Conservation (phyloP, 495 filamentous ascomycete species). For the Physcia stellaris region DNA sequence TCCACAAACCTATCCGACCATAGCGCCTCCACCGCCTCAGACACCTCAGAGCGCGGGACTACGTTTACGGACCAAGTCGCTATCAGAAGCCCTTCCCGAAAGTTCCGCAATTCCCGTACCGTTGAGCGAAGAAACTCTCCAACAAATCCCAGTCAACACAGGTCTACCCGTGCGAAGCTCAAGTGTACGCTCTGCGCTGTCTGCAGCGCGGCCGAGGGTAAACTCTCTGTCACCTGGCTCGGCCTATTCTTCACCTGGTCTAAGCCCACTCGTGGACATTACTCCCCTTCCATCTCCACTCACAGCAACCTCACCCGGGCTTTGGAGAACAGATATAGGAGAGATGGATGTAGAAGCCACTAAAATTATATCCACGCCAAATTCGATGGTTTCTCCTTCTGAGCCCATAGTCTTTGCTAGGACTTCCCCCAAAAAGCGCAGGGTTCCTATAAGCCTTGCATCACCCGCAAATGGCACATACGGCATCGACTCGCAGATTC, state of each 20-base stretch:
- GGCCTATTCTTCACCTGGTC: slow-evolving; percentile 50
- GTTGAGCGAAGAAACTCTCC: slow-evolving; percentile 22
- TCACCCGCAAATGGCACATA: slow-evolving; percentile 13
- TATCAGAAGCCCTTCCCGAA: slow-evolving; percentile 11
- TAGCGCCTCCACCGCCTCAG: slow-evolving; percentile 6
- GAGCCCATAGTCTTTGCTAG: slow-evolving; percentile 12
- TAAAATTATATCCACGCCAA: background rate
- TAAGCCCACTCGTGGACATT: slow-evolving; percentile 75
- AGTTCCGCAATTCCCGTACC: slow-evolving; percentile 2
- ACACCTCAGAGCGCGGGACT: slow-evolving; percentile 22
- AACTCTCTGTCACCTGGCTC: slow-evolving; percentile 49
- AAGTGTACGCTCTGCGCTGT: slow-evolving; percentile 34
- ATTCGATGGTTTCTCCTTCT: background rate
- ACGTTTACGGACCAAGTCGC: slow-evolving; percentile 20
- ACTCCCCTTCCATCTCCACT: slow-evolving; percentile 89
- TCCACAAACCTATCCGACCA: slow-evolving; percentile 10
- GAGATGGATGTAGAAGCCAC: slow-evolving; percentile 1
- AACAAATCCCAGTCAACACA: slow-evolving; percentile 29
- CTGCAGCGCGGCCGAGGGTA: slow-evolving; percentile 26
- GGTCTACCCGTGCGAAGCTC: slow-evolving; percentile 34
- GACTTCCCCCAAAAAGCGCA: slow-evolving; percentile 37
- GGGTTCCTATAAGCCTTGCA: slow-evolving; percentile 30
- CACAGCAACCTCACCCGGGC: slow-evolving; percentile 61
- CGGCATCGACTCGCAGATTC: slow-evolving; percentile 14
- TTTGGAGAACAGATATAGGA: slow-evolving; percentile 37